Conservation (phyloP, 139 green algal species). For the Mychonastes homosphaera region DNA sequence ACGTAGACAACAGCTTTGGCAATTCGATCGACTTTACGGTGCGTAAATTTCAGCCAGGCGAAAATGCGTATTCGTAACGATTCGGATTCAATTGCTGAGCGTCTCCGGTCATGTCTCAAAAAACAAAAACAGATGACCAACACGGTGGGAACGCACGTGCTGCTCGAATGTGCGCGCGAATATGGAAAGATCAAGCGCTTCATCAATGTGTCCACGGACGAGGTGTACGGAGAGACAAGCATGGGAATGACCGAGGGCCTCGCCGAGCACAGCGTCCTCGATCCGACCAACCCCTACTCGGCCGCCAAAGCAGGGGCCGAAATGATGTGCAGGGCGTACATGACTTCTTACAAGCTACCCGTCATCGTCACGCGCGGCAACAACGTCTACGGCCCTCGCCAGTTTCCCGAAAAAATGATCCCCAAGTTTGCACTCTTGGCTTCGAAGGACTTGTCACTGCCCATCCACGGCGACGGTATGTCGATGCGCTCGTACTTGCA, state of each 20-base stretch:
- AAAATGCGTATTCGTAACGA: too few relatives aligned
- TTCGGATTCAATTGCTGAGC: too few relatives aligned
- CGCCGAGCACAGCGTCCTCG: conserved; percentile 65
- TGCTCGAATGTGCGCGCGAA: conserved; percentile 68
- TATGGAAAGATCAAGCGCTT: conserved; percentile 61
- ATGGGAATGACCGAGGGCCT: conserved; percentile 55
- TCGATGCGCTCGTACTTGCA: conserved; percentile 69
- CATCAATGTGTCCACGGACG: conserved; percentile 57
- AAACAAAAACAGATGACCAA: conserved; percentile 85
- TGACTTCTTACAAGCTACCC: conserved; percentile 71
- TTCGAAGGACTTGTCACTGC: neutral
- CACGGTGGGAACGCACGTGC: conserved; percentile 76
- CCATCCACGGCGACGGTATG: conserved; percentile 32
- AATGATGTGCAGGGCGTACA: conserved; percentile 91
- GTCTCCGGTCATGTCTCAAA: too few relatives aligned
- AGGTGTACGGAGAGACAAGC: conserved; percentile 42
- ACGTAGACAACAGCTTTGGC: conserved; percentile 85
- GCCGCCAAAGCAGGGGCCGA: conserved; percentile 94
- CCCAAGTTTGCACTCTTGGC: conserved; percentile 54
- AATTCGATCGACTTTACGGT: conserved; percentile 75
- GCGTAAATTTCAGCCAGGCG: too few relatives aligned
- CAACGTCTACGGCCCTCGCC: conserved; percentile 97
- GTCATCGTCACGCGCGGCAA: conserved; percentile 95
- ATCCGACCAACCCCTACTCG: conserved; percentile 98
- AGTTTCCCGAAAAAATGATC: conserved; percentile 71